A percentile compares a stretch with the other conserved stretches of the same genome.
phyloP scores from a whole-genome alignment of 768 basidiomycete genomes.

The Tylopilus felleus region DNA sequence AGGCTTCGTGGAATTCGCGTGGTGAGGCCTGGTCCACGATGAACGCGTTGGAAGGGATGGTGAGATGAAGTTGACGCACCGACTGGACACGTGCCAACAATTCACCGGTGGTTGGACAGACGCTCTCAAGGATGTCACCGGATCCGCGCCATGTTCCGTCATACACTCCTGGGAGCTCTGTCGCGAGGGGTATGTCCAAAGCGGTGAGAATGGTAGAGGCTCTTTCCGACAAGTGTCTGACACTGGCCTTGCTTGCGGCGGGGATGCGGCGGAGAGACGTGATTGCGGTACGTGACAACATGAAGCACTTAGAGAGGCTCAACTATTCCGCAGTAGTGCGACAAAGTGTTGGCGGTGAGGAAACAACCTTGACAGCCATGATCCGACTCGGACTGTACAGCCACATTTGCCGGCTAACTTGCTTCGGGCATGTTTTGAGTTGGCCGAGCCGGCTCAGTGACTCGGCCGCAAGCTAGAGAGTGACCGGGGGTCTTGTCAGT shows the following conservation, averaged over 20 bases:
- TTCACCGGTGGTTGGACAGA: constrained; percentile 88
- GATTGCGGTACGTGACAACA: constrained; percentile 24
- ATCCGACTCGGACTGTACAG: constrained; percentile 14
- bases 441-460: too few species aligned
- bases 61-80: constrained; percentile 39
- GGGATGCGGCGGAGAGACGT: constrained; percentile 8
- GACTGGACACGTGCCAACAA: constrained; percentile 70
- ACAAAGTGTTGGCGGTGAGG: constrained; percentile 2
- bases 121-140: constrained; percentile 65
- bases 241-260: constrained; percentile 14
- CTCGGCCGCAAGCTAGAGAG: too few species aligned
- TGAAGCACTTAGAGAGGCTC: constrained; percentile 3
- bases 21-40: constrained; percentile 53
- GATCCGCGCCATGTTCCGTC: constrained; percentile 78
- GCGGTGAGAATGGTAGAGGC: constrained; percentile 66
- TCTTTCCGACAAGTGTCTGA: constrained; percentile 59
- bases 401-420: too few species aligned
- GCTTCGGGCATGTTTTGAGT: too few species aligned
- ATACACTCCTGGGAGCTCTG: constrained; percentile 70
- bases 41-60: constrained; percentile 4
- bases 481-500: constrained; percentile 23
- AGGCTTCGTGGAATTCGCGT: constrained; percentile 63
- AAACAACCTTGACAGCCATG: not conserved
- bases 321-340: not conserved
- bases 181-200: constrained; percentile 54